A percentile compares a stretch with the other conserved stretches of the same genome.
Evolutionary conservation across 306 rosid species (phyloP).

Genomic region (Dalbergia cultrata): DNA sequence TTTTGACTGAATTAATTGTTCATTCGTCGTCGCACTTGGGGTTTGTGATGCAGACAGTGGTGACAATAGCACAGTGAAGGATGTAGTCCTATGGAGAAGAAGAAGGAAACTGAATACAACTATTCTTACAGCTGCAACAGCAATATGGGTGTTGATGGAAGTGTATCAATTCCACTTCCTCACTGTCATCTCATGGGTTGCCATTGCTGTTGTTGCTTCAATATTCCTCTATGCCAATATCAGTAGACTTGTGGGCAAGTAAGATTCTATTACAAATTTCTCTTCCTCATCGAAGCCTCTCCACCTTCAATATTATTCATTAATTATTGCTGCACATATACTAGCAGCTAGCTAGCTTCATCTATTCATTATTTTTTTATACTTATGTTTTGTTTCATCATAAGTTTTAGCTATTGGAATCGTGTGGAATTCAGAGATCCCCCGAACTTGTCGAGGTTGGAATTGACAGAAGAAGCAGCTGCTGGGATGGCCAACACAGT

Average conservation of each 20-base stretch:
- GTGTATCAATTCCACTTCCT: slow-evolving; percentile 63
- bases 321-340: no score
- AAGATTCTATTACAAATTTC: background rate
- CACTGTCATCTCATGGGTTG: slow-evolving; percentile 63
- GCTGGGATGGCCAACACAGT: slow-evolving; percentile 32
- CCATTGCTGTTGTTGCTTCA: slow-evolving; percentile 53
- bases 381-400: background rate
- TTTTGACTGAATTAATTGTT: background rate
- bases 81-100: slow-evolving; percentile 65
- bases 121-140: slow-evolving; percentile 56
- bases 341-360: no score
- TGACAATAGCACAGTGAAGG: slow-evolving; percentile 47
- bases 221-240: slow-evolving; percentile 68
- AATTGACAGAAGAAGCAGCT: slow-evolving; percentile 51
- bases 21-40: no score
- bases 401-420: no score
- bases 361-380: background rate
- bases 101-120: slow-evolving; percentile 52
- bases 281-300: no score
- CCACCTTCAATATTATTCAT: no score
- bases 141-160: slow-evolving; percentile 65
- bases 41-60: slow-evolving; percentile 45
- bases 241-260: slow-evolving; percentile 67
- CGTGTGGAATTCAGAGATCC: slow-evolving; percentile 56
- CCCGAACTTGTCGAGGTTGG: slow-evolving; percentile 47